Evolutionary conservation across 2,329 filamentous ascomycete genomes (phyloP).

Genomic region (Exophiala spinifera): DNA sequence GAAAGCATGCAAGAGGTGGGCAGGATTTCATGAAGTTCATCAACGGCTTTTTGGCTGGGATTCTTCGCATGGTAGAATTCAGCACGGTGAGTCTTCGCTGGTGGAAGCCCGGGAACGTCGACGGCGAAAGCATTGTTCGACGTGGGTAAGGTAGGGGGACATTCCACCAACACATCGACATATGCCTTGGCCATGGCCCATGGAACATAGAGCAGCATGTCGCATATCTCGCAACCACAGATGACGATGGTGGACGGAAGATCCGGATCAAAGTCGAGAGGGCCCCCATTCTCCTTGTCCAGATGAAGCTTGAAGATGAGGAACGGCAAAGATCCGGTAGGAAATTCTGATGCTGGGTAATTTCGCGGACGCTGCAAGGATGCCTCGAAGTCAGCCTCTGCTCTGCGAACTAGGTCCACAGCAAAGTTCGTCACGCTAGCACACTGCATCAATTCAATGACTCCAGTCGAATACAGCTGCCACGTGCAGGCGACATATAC

Average conservation of each 20-base stretch:
- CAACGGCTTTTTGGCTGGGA: background rate
- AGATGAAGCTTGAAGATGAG: slow-evolving; percentile 12
- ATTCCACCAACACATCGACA: background rate
- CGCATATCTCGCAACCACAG: slow-evolving; percentile 2
- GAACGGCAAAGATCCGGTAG: slow-evolving; percentile 6
- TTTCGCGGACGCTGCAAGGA: slow-evolving; percentile 1
- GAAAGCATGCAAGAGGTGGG: slow-evolving; percentile 1
- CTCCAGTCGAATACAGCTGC: background rate
- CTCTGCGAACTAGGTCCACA: slow-evolving; percentile 4
- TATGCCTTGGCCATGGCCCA: slow-evolving; percentile 4
- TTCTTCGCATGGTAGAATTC: slow-evolving; percentile 1
- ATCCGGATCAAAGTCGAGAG: background rate
- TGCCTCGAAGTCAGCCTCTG: slow-evolving; percentile 8
- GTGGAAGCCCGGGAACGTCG: background rate
- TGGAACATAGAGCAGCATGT: slow-evolving; percentile 1
- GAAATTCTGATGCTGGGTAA: slow-evolving; percentile 4
- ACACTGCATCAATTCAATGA: slow-evolving; percentile 6
- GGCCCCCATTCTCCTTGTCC: background rate
- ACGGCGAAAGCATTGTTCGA: slow-evolving; percentile 2
- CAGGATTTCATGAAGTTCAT: background rate
- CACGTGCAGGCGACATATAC: slow-evolving; percentile 1
- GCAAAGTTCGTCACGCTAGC: slow-evolving; percentile 4
- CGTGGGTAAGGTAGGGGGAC: slow-evolving; percentile 1
- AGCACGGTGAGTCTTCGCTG: background rate
- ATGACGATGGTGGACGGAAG: slow-evolving; percentile 1